Evolutionary conservation across 1,284 basidiomycete genomes (phyloP).

Genomic region (Limonomyces culmigenus): DNA sequence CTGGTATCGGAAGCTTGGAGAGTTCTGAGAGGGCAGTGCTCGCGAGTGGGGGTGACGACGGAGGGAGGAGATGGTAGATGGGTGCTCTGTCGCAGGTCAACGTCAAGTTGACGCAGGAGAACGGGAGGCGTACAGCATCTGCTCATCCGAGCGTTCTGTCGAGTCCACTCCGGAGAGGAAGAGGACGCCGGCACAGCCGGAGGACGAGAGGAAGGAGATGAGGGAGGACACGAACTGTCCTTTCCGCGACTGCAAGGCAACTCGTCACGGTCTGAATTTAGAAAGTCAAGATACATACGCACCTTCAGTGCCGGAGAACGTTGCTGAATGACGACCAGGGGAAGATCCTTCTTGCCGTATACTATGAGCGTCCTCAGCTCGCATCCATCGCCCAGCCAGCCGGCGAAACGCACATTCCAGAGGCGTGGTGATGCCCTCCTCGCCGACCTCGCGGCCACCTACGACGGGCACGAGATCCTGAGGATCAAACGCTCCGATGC

Average conservation of each 20-base stretch:
- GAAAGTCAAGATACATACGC: too few relatives aligned
- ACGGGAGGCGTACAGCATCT: constrained; percentile 54
- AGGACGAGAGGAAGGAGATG: constrained; percentile 31
- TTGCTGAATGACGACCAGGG: constrained; percentile 52
- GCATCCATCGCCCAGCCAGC: too few relatives aligned
- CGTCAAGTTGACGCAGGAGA: too few relatives aligned
- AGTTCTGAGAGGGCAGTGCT: too few relatives aligned
- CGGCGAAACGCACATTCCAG: constrained; percentile 39
- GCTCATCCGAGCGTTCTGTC: constrained; percentile 53
- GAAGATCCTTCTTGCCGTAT: constrained; percentile 32
- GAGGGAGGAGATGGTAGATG: too few relatives aligned
- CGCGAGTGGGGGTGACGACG: too few relatives aligned
- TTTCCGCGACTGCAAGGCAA: constrained; percentile 46
- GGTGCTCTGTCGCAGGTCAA: too few relatives aligned
- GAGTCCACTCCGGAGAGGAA: constrained; percentile 62
- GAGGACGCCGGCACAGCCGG: constrained; percentile 31
- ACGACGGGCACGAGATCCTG: constrained; percentile 49
- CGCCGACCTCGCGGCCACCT: constrained; percentile 43
- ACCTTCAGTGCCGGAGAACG: constrained; percentile 64
- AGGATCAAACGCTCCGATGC: constrained; percentile 45
- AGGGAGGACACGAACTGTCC: constrained; percentile 44
- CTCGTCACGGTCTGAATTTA: too few relatives aligned
- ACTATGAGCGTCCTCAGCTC: too few relatives aligned
- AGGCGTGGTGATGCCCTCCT: constrained; percentile 46
- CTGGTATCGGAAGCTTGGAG: too few relatives aligned